Evolutionary conservation across 352 stramenopile species (phyloP), one percentile per base, ranked within the genome.

Genomic region (Phytopythium sindhum): DNA sequence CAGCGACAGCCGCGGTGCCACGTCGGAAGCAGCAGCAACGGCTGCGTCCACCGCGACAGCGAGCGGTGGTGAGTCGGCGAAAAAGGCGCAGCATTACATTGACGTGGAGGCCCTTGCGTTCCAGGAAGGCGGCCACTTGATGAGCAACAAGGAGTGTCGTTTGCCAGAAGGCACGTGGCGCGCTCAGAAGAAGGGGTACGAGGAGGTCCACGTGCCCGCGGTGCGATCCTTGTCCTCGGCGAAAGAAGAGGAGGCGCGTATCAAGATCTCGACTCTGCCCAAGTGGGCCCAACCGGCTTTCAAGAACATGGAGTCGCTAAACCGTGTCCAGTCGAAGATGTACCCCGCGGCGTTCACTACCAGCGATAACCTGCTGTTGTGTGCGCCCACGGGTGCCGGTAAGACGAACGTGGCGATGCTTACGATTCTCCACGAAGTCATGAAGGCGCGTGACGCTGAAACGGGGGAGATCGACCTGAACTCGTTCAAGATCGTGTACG

Each of bases 401-500:
- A 99, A 99, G 76, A 99, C 98, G 19, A 99, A 99, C 72, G 96
- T 99, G 28, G 97, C 97, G 0, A 97, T 99, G 86, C 80, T 99
- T 50, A 97, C 96, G 23, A 99, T 99, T 72, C 81, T 99, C 14
- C 97, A 99, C 65, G 95, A 99, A 66, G 88, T 99, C 15, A 97
- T 97, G 63, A 97, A 98, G 70, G 97, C 86, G 47, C 73, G 78
- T 64, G 73, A 95, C 69, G 64, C 72, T 23, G 74, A 90, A 24
- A 90, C 88, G 23, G 89, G 94, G 7, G 77, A 85, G 19, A 95
- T 99, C 64, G 96, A 99, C 74, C 61, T 98, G 23, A 90, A 97
- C 42, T 88, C 90, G 21, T 99, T 99, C 75, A 99, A 99, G 81
- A 99, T 99, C 70, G 97, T 99, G 37, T 99, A 99, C 63, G 96